Evolutionary conservation across 2,329 filamentous ascomycete genomes (phyloP), one percentile per base, ranked within the genome.

Genomic region (Colletotrichum incanum): DNA sequence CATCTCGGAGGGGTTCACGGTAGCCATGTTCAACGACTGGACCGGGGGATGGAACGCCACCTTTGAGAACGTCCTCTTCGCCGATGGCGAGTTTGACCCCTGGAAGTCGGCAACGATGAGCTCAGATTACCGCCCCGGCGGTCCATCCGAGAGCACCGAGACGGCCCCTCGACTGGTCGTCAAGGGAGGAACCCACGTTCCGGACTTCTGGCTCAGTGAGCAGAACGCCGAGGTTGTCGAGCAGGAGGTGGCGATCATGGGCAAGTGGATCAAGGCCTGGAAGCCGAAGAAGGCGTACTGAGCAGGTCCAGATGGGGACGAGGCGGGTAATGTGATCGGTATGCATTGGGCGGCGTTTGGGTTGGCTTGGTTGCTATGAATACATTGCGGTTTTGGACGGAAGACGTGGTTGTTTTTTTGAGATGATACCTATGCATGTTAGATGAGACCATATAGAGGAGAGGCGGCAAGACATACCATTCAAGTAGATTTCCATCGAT

Each of bases 231-330:
- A 26, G 23, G 59, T 62, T 5, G 66, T 72, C 41, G 23, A 56
- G 31, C 55, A 62, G 47, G 52, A 60, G 60, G 52, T 72, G 16
- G 34, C 65, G 52, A 59, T 73, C 39, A 72, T 72, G 41, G 70
- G 65, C 23, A 68, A 65, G 60, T 74, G 72, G 72, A 47, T 62
- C n/a, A 55, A 62, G 60, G 55, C 67, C 9, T 74, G 72, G 72
- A 69, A 65, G 70, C 61, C 62, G 49, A 62, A 73, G n/a, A 39
- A 59, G 49, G 47, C 55, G 20, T 6, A 31, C 11, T 56, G 34
- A 55, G 23, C 18, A n/a, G 31, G 5, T 7, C 1, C 7, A n/a
- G 12, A 7, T 26, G 6, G 34, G 45, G 28, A 14, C 12, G 41
- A 41, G 9, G 39, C 37, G 34, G 9, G 18, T 23, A 16, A 23